These are phyloP conservation scores for Botrytis elliptica DNA, from an alignment of 2,329 filamentous ascomycete genomes.

Conservation along the genomic window DNA sequence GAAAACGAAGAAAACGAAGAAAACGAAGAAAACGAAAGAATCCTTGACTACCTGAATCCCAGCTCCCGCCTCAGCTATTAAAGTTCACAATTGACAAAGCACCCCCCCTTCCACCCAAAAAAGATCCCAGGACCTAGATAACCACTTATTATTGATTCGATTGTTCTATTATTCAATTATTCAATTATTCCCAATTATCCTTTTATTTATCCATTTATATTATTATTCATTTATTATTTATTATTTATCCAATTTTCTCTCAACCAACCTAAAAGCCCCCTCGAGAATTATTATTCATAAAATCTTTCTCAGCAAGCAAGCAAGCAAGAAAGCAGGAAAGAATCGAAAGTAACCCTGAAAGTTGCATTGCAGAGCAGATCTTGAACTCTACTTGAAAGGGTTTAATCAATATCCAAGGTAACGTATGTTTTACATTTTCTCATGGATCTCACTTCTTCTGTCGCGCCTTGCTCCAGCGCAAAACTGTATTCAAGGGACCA, in stretches of 20 bases:
- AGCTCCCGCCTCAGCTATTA: neutral
- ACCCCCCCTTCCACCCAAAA: neutral
- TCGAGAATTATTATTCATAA: neutral
- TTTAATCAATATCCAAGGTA: slow-evolving; percentile 17
- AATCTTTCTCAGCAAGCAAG: neutral
- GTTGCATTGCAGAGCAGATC: neutral
- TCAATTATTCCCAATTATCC: neutral
- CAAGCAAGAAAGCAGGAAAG: neutral
- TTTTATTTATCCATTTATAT: neutral
- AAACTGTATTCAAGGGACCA: slow-evolving; percentile 7
- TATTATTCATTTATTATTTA: slow-evolving; percentile 1
- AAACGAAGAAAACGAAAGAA: neutral
- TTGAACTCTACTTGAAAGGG: slow-evolving; percentile 3
- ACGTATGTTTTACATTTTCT: slow-evolving; percentile 11
- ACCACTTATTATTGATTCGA: no score
- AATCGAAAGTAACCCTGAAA: neutral
- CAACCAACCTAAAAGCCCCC: neutral
- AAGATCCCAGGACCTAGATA: neutral
- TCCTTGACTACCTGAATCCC: neutral
- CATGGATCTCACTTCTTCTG: neutral
- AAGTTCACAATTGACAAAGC: neutral
- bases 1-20: no score
- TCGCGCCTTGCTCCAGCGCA: slow-evolving; percentile 15
- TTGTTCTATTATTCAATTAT: no score
- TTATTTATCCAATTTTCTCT: neutral